These are phyloP conservation scores for Circinella minor DNA, from an alignment of 371 early-diverging fungal species.

Conservation along the genomic window DNA sequence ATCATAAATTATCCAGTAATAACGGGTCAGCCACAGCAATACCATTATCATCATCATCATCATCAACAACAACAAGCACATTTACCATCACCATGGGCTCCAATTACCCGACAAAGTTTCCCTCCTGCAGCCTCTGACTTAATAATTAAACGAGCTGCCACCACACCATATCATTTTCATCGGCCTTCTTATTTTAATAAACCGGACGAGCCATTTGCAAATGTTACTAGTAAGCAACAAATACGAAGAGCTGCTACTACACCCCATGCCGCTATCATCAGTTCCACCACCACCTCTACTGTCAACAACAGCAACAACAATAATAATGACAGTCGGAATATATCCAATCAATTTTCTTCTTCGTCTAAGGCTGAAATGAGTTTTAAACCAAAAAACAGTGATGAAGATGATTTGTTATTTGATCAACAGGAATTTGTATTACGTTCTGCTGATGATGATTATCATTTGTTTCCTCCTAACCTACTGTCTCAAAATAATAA, in stretches of 20 bases:
- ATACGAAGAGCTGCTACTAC: slow-evolving; percentile 25
- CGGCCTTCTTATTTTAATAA: slow-evolving; percentile 16
- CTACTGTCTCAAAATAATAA: too few relatives aligned
- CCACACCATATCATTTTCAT: slow-evolving; percentile 12
- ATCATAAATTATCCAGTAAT: neutral
- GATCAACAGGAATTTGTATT: slow-evolving; percentile 46
- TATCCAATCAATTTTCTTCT: too few relatives aligned
- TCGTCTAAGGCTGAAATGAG: too few relatives aligned
- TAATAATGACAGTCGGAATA: too few relatives aligned
- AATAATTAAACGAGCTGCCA: slow-evolving; percentile 20
- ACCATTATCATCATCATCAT: neutral
- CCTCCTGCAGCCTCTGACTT: slow-evolving; percentile 19
- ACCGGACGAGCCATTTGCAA: slow-evolving; percentile 22
- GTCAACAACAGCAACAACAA: too few relatives aligned
- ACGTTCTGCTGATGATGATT: slow-evolving; percentile 24
- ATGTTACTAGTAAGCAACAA: neutral
- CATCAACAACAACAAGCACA: neutral
- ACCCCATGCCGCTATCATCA: neutral
- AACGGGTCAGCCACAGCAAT: neutral
- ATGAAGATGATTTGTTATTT: slow-evolving; percentile 23
- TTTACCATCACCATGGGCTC: slow-evolving; percentile 18
- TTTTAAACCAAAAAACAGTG: neutral
- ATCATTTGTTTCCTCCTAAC: neutral
- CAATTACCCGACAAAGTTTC: slow-evolving; percentile 16
- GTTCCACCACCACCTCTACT: neutral